Evolutionary conservation across 2,329 filamentous ascomycete species (phyloP), one percentile per base, ranked within the genome.

Genomic region (Seiridium cupressi): DNA sequence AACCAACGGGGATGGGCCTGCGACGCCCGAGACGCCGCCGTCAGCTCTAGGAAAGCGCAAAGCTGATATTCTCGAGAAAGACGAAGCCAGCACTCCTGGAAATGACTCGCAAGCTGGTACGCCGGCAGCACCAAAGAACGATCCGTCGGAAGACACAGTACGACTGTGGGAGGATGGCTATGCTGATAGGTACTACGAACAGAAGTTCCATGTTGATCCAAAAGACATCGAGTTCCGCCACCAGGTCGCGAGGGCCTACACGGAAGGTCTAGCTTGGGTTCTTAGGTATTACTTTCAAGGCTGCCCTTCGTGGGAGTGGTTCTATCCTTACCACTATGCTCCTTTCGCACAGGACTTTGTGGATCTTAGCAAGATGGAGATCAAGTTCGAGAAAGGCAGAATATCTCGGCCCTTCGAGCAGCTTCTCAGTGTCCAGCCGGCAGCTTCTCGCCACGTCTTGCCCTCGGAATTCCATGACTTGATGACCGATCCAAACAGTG

Each of bases 251-350:
- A 86, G 87, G 58, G 87, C 91, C n/a, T 99, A 99, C 73, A 93
- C 94, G 10, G 93, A 98, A 79, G 95, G 95, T 42, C 84, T 99
- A 8, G 90, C 90, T 31, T 99, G 96, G 95, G 95, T 99, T 44
- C 80, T 99, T 55, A 82, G 93, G 42, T 99, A 99, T 76, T 99
- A 99, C 74, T 97, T 97, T 75, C 95, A 99, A 75, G 95, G 95
- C 34, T 99, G 95, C 69, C 93, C 95, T 31, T 97, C 93, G 0
- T 99, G 96, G 95, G 96, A 94, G 57, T 99, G 95, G 95, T 99
- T 95, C 74, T 99, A 97, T 71, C 95, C 95, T 0, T 96, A 98
- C 71, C 95, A 99, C 73, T 99, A 99, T 72, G 96, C 95, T 1
- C 95, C 96, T 3, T 99, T 99, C 72, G 95, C 95, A 2, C 91